These are phyloP conservation scores for Cladophialophora psammophila DNA, from an alignment of 2,329 filamentous ascomycete species.

Conservation along the genomic window DNA sequence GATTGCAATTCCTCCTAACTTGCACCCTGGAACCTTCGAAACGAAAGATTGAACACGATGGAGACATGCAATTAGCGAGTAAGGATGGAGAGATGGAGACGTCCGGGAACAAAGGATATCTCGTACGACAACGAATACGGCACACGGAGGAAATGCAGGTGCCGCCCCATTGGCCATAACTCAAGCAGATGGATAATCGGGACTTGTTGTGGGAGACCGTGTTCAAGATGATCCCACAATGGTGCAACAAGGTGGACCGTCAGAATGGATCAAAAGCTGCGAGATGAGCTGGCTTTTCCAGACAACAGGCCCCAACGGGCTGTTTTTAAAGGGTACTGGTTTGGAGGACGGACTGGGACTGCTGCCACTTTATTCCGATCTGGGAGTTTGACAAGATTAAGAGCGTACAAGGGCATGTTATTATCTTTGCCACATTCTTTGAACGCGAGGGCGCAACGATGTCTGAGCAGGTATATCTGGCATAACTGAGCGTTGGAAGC, in stretches of 20 bases:
- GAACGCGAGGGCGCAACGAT: not conserved
- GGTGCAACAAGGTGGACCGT: not conserved
- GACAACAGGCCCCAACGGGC: not conserved
- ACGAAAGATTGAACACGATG: slow-evolving; percentile 7
- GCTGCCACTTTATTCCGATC: not conserved
- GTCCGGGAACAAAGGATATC: slow-evolving; percentile 22
- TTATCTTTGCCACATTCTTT: not conserved
- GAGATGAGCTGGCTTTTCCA: slow-evolving; percentile 3
- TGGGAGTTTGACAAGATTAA: not conserved
- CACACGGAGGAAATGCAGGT: slow-evolving; percentile 10
- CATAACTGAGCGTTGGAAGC: not conserved
- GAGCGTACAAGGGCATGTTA: slow-evolving; percentile 4
- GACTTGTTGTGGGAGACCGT: not conserved
- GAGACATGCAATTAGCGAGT: slow-evolving; percentile 13
- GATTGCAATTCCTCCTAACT: slow-evolving; percentile 10
- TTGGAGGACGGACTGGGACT: not conserved
- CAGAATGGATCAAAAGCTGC: slow-evolving; percentile 6
- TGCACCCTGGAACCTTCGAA: slow-evolving; percentile 8
- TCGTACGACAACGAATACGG: slow-evolving; percentile 13
- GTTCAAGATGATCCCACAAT: not conserved
- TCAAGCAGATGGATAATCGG: slow-evolving; percentile 19
- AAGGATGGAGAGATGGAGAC: not conserved
- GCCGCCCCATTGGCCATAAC: slow-evolving; percentile 22
- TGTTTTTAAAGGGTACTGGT: not conserved
- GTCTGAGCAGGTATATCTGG: not conserved